Percentiles rank a stretch among this genome's conserved stretches.
These are phyloP conservation scores for Chaetomium olivaceum DNA, from an alignment of 2,329 filamentous ascomycete species.

Conservation along the genomic window DNA sequence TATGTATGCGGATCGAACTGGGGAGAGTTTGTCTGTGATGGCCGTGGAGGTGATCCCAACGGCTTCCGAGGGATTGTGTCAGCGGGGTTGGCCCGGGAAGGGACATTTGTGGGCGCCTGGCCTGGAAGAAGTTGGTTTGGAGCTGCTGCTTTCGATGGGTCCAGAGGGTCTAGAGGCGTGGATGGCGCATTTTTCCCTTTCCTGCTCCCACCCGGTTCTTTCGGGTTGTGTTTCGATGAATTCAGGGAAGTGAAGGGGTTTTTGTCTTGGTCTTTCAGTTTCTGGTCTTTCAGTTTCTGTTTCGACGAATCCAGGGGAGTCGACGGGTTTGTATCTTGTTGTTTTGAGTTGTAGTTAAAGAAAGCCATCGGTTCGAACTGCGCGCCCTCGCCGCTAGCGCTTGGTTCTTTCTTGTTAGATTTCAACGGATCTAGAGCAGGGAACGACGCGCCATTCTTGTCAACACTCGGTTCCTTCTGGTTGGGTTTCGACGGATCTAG, in stretches of 20 bases:
- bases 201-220: not conserved
- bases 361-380: too few relatives aligned
- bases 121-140: not conserved
- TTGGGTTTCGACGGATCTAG: not conserved
- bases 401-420: too few relatives aligned
- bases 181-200: not conserved
- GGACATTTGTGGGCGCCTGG: not conserved
- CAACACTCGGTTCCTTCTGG: not conserved
- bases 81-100: not conserved
- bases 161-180: not conserved
- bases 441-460: not conserved
- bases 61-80: not conserved
- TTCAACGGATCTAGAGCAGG: not conserved
- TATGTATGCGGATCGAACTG: not conserved
- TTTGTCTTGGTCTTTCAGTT: too few relatives aligned
- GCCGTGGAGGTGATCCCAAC: constrained; percentile 8
- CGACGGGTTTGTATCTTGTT: too few relatives aligned
- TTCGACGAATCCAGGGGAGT: too few relatives aligned
- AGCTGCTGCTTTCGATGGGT: not conserved
- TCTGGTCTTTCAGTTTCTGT: too few relatives aligned
- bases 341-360: too few relatives aligned
- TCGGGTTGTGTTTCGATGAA: not conserved
- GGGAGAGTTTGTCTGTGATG: not conserved
- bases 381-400: too few relatives aligned
- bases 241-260: too few relatives aligned